Evolutionary conservation across 768 basidiomycete genomes (phyloP).

Genomic region (Mycena leptocephala): DNA sequence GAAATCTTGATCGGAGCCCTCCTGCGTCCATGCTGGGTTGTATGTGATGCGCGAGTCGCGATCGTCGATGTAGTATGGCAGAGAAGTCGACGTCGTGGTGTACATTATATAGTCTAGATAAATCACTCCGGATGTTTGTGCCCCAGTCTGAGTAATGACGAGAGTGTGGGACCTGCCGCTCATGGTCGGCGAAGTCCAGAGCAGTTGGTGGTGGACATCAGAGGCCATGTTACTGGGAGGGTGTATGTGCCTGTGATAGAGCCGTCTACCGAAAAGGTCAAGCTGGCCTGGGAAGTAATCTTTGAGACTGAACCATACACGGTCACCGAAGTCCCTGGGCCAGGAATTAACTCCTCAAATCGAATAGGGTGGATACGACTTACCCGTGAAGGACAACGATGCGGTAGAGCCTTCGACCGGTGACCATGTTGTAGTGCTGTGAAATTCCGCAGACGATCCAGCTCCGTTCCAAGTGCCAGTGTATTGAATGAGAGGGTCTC

Average conservation of each 20-base stretch:
- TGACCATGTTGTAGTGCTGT: not conserved
- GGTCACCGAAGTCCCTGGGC: not conserved
- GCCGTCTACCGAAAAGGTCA: constrained; percentile 1
- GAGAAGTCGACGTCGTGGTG: not conserved
- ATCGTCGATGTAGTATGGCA: not conserved
- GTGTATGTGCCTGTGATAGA: not conserved
- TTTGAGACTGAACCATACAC: not conserved
- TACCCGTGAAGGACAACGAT: not conserved
- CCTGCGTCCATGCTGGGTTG: not conserved
- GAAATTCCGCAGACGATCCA: not conserved
- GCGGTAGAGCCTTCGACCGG: not conserved
- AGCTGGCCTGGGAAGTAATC: not conserved
- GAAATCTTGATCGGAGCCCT: not conserved
- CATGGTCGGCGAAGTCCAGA: no score
- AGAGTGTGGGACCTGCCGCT: not conserved
- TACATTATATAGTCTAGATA: constrained; percentile 6
- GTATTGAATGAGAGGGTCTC: not conserved
- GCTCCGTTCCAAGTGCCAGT: not conserved
- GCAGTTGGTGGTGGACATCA: not conserved
- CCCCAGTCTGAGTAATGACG: not conserved
- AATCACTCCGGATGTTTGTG: not conserved
- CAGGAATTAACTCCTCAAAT: not conserved
- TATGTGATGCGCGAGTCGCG: not conserved
- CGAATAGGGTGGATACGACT: not conserved
- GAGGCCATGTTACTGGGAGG: not conserved